These are phyloP conservation scores for Fraxinus ornus DNA, from an alignment of 305 asterid species.

Conservation along the genomic window DNA sequence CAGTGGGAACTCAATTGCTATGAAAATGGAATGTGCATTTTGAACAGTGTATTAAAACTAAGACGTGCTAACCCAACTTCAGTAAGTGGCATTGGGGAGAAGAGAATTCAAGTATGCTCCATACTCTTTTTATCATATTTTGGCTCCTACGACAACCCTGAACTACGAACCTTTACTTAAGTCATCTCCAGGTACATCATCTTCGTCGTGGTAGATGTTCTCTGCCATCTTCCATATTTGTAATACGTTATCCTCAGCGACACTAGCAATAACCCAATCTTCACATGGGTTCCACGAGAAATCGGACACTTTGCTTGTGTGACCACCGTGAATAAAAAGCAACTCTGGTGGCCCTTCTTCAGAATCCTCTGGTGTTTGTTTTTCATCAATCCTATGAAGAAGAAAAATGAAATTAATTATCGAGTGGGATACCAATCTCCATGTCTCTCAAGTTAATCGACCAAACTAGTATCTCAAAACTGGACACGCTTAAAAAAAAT, in stretches of 20 bases:
- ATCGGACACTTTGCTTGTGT: slow-evolving; percentile 82
- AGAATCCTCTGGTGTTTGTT: slow-evolving; percentile 77
- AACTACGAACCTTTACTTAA: slow-evolving; percentile 41
- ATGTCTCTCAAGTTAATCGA: not conserved
- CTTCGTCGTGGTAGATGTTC: slow-evolving; percentile 83
- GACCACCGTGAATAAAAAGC: slow-evolving; percentile 90
- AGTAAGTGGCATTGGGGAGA: not conserved
- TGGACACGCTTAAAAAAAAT: not conserved
- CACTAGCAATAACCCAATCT: slow-evolving; percentile 94
- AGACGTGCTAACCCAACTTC: not conserved
- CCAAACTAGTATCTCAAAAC: not conserved
- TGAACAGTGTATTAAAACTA: not conserved
- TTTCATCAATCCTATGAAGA: slow-evolving; percentile 65
- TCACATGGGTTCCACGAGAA: slow-evolving; percentile 95
- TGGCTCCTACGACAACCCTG: not conserved
- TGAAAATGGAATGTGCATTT: not conserved
- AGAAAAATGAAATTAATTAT: not conserved
- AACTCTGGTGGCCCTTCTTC: slow-evolving; percentile 94
- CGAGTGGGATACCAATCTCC: not conserved
- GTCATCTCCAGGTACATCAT: slow-evolving; percentile 72
- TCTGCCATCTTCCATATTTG: slow-evolving; percentile 98
- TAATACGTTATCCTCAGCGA: slow-evolving; percentile 82
- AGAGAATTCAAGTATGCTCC: not conserved
- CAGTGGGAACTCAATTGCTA: not conserved
- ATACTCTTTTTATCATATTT: not conserved